Evolutionary conservation across 1,139 yeast species (phyloP), one percentile per base, ranked within the genome.

Genomic region (Suhomyces choctaworum): DNA sequence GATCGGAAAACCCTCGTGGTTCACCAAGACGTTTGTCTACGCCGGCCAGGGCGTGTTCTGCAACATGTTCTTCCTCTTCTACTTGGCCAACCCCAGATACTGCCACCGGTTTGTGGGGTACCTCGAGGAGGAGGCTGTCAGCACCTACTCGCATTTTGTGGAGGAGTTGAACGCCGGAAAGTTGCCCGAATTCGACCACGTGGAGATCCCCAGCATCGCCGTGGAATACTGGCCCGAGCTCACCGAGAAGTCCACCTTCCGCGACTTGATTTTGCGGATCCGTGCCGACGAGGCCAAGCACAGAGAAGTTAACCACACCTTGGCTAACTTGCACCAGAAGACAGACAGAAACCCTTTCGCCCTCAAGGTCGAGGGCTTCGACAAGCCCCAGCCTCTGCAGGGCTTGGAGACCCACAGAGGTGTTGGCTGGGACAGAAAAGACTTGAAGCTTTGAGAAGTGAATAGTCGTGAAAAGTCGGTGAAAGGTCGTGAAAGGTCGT

Each of bases 81-180:
- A 83, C 58, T 60, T 83, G 37, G 45, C 75, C 25, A 69, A 73
- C 41, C 90, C 92, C 10, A 70, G 70, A 33, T 73, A 79, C 38
- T 82, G 90, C 48, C 92, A 83, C 51, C 63, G 92, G 41, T 82
- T 83, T 54, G 92, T 83, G 29, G 92, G 92, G 2, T 82, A 83
- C 54, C 65, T 83, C 29, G 92, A 83, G 55, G 92, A 83, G 53
- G 90, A 83, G 54, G 90, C 90, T 1, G 87, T 83, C 12, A 66
- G 75, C 39, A 83, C 92, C 0, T 83, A 83, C 53, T 66, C 85
- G 3, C 80, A 84, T 47, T 61, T 70, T 42, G 60, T 85, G 33
- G 60, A 80, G 28, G 73, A 74, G 29, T 79, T 82, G 46, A 76
- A 76, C 29, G 53, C 59, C 10, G 80, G 80, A 3, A 60, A 68